Evolutionary conservation across 352 stramenopile genomes (phyloP).

Genomic region (Phytophthora syringae): DNA sequence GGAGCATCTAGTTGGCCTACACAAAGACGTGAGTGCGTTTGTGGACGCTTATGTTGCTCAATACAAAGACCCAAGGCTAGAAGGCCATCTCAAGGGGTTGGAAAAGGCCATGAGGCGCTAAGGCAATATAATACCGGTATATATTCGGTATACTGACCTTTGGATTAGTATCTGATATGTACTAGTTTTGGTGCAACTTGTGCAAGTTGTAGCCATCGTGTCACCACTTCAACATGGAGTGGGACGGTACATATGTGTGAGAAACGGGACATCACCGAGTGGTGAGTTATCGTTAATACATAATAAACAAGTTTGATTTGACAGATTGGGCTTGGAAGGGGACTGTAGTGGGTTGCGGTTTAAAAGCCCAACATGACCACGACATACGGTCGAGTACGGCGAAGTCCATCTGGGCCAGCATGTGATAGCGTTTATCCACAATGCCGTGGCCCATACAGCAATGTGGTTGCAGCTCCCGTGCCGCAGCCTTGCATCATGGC

Average conservation of each 20-base stretch:
- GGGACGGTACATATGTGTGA: neutral
- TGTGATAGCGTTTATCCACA: slow-evolving; percentile 12
- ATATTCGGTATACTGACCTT: too few species aligned
- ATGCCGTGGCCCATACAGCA: neutral
- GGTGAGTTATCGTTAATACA: slow-evolving; percentile 5
- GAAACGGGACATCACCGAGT: slow-evolving; percentile 5
- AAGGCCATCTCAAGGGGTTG: slow-evolving; percentile 7
- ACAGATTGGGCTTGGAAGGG: slow-evolving; percentile 16
- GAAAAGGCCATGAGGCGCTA: neutral
- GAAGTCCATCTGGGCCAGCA: neutral
- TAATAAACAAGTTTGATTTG: slow-evolving; percentile 8
- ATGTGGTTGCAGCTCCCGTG: slow-evolving; percentile 4
- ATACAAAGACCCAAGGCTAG: slow-evolving; percentile 6
- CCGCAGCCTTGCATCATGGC: neutral
- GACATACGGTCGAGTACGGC: slow-evolving; percentile 11
- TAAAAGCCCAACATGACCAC: slow-evolving; percentile 17
- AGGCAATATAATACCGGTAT: too few species aligned
- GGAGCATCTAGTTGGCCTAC: slow-evolving; percentile 12
- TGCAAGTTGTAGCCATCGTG: slow-evolving; percentile 7
- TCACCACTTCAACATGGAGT: neutral
- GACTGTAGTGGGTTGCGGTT: slow-evolving; percentile 22
- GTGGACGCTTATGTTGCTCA: slow-evolving; percentile 13
- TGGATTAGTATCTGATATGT: too few species aligned
- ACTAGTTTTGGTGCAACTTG: slow-evolving; percentile 3
- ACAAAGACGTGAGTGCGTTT: slow-evolving; percentile 20